A percentile compares a stretch with the other conserved stretches of the same genome.
These are phyloP conservation scores for Pulveroboletus frians DNA, from an alignment of 768 basidiomycete genomes.

Conservation along the genomic window DNA sequence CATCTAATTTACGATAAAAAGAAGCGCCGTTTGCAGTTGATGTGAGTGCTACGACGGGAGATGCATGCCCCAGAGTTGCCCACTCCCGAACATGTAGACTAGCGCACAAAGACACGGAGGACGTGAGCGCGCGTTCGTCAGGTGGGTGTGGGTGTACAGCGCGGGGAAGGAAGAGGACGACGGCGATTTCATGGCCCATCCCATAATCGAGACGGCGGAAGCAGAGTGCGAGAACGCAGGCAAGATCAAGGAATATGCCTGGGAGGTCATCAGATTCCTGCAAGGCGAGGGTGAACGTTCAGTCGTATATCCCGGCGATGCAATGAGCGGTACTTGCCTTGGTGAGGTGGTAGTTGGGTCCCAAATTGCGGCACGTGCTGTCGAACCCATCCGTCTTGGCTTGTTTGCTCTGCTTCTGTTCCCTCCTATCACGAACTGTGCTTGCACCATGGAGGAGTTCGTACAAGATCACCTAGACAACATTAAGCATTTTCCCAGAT, in stretches of 20 bases:
- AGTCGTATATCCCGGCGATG: neutral
- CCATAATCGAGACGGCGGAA: constrained; percentile 93
- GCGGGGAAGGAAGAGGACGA: constrained; percentile 70
- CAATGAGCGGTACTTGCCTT: constrained; percentile 43
- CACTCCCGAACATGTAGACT: constrained; percentile 92
- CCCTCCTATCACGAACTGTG: too few species aligned
- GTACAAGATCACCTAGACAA: too few species aligned
- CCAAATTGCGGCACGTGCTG: too few species aligned
- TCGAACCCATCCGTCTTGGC: too few species aligned
- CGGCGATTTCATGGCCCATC: constrained; percentile 91
- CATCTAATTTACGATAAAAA: constrained; percentile 51
- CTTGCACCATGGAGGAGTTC: too few species aligned
- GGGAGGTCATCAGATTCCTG: constrained; percentile 56
- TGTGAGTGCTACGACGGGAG: neutral
- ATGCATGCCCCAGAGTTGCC: constrained; percentile 68
- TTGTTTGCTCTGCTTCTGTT: too few species aligned
- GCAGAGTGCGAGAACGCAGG: constrained; percentile 43
- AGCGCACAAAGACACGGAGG: constrained; percentile 67
- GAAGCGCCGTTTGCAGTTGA: constrained; percentile 1
- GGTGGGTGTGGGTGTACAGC: constrained; percentile 52
- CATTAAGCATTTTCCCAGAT: too few species aligned
- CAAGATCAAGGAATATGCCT: constrained; percentile 41
- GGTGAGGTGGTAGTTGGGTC: constrained; percentile 66
- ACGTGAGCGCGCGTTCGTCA: constrained; percentile 59
- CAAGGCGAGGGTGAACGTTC: neutral